Percentiles rank a stretch among this genome's conserved stretches.
Conservation (phyloP, 768 basidiomycete species). For the Psilocybe subaeruginosa region DNA sequence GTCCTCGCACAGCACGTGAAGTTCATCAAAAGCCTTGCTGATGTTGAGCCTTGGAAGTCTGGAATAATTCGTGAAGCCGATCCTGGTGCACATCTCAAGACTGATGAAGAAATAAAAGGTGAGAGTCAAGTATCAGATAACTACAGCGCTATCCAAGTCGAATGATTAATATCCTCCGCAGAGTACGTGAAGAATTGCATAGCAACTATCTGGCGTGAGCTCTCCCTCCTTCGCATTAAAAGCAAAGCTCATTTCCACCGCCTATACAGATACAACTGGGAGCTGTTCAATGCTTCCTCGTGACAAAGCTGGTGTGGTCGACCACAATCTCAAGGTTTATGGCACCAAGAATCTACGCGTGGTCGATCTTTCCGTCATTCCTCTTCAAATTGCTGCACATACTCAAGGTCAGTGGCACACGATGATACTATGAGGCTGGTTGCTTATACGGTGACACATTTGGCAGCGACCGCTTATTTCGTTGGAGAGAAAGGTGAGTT, state of each 20-base stretch:
- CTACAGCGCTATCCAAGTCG: not conserved
- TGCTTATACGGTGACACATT: not conserved
- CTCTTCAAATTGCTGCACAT: slow-evolving; percentile 52
- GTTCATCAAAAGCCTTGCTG: slow-evolving; percentile 26
- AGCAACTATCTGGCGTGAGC: slow-evolving; percentile 21
- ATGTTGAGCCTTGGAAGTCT: slow-evolving; percentile 31
- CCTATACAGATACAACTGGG: slow-evolving; percentile 43
- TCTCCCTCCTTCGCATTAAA: not conserved
- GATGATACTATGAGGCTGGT: no score
- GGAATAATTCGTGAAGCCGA: slow-evolving; percentile 26
- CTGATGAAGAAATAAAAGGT: slow-evolving; percentile 36
- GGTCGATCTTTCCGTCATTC: slow-evolving; percentile 55
- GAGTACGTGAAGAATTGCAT: slow-evolving; percentile 27
- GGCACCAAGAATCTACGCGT: slow-evolving; percentile 61
- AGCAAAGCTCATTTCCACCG: not conserved
- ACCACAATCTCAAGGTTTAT: slow-evolving; percentile 53
- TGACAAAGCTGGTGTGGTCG: slow-evolving; percentile 54
- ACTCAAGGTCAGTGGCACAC: slow-evolving; percentile 35
- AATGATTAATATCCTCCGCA: not conserved
- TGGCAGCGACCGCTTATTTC: slow-evolving; percentile 7
- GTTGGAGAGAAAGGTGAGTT: slow-evolving; percentile 12
- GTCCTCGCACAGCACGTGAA: slow-evolving; percentile 36
- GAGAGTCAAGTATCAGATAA: no score
- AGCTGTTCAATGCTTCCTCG: slow-evolving; percentile 58
- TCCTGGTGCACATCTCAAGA: slow-evolving; percentile 33